phyloP scores from a whole-genome alignment of 208 protist species.

The Trypanosomatidae sp. region DNA sequence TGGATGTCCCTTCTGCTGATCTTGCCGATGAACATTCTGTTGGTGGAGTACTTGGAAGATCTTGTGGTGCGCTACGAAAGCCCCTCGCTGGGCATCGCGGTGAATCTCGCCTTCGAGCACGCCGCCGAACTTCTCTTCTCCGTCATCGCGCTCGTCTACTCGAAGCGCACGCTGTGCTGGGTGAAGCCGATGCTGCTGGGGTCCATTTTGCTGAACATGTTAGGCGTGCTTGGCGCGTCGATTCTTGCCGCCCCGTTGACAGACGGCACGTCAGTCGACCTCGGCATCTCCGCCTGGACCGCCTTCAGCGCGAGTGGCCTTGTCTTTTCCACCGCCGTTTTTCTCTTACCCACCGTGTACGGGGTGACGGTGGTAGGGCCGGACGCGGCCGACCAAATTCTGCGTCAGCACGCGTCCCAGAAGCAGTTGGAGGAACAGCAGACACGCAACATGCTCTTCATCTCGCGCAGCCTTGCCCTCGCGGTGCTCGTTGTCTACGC shows the following conservation, averaged over 20 bases:
- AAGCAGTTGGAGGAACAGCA: slow-evolving; percentile 19
- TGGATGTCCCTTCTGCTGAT: slow-evolving; percentile 31
- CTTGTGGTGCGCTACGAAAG: slow-evolving; percentile 48
- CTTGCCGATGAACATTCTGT: slow-evolving; percentile 28
- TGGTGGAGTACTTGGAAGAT: slow-evolving; percentile 64
- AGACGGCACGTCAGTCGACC: slow-evolving; percentile 21
- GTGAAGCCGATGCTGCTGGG: slow-evolving; percentile 62
- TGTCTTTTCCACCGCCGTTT: slow-evolving; percentile 35
- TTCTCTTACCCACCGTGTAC: slow-evolving; percentile 61
- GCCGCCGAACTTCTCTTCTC: slow-evolving; percentile 52
- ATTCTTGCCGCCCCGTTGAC: slow-evolving; percentile 39
- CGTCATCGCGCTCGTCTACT: slow-evolving; percentile 36
- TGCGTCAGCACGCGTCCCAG: slow-evolving; percentile 5
- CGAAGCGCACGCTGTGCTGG: slow-evolving; percentile 39
- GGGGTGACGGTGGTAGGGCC: slow-evolving; percentile 24
- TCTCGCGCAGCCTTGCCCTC: slow-evolving; percentile 39
- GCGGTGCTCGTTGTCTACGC: slow-evolving; percentile 35
- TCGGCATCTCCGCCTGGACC: slow-evolving; percentile 39
- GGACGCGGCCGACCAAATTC: slow-evolving; percentile 11
- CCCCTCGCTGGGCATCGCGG: slow-evolving; percentile 34
- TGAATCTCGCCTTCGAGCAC: slow-evolving; percentile 71
- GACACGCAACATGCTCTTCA: slow-evolving; percentile 21
- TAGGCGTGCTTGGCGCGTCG: slow-evolving; percentile 56
- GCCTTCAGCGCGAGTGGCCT: slow-evolving; percentile 39
- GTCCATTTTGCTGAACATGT: slow-evolving; percentile 63